phyloP scores from a whole-genome alignment of 73 alveolate species.

The Tetrahymena malaccensis region DNA sequence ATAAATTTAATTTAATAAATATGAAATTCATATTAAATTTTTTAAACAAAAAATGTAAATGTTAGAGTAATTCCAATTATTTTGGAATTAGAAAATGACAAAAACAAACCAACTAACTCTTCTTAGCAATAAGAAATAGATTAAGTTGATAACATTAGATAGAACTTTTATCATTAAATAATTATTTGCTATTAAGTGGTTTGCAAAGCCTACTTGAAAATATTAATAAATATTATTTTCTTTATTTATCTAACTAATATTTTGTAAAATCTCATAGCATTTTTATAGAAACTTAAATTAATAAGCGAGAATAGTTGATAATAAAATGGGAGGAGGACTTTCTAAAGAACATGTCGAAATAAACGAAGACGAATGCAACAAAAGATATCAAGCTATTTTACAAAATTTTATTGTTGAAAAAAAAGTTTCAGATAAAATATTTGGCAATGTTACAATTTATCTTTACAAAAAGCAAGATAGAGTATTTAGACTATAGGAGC shows the following conservation, averaged over 20 bases:
- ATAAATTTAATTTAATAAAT: too few relatives aligned
- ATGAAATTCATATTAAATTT: too few relatives aligned
- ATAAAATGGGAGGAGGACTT: background rate
- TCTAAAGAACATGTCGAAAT: background rate
- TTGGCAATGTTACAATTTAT: background rate
- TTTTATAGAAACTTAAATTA: background rate
- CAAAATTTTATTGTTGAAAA: background rate
- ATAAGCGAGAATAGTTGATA: background rate
- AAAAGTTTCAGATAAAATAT: background rate
- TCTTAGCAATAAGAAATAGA: background rate
- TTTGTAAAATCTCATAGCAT: background rate
- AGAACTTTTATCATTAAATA: background rate
- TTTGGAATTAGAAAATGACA: too few relatives aligned
- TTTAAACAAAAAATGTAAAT: background rate
- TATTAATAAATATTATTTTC: too few relatives aligned
- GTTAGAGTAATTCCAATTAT: background rate
- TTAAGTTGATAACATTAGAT: background rate
- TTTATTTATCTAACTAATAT: too few relatives aligned
- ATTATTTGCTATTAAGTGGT: too few relatives aligned
- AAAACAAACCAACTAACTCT: too few relatives aligned
- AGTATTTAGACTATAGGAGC: background rate
- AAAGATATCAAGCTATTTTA: background rate
- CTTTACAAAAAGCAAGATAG: background rate
- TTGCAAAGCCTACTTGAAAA: background rate
- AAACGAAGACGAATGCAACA: background rate